Evolutionary conservation across 345 rosid species (phyloP).

Genomic region (Melastoma malabathricum): DNA sequence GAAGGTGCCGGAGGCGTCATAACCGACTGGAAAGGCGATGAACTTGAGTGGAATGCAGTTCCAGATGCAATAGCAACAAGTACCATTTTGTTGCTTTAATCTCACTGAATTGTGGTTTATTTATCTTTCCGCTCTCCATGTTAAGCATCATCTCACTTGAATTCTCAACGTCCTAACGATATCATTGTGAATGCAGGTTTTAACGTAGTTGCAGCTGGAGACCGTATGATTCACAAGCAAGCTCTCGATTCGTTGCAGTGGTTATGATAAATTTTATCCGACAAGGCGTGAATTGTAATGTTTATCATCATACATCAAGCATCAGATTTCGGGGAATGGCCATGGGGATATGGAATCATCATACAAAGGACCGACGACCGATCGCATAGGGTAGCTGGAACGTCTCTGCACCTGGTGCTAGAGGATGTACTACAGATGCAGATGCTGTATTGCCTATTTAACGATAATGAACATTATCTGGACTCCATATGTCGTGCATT

Average conservation of each 20-base stretch:
- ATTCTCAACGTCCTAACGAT: too few species aligned
- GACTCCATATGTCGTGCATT: too few species aligned
- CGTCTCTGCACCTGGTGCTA: too few species aligned
- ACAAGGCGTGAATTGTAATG: too few species aligned
- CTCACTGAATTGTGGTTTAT: not conserved
- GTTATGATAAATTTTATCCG: constrained; percentile 9
- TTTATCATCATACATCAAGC: too few species aligned
- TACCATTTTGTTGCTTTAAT: constrained; percentile 10
- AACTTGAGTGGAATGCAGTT: constrained; percentile 69
- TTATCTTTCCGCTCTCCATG: constrained; percentile 1
- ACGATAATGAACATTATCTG: too few species aligned
- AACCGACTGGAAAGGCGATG: constrained; percentile 76
- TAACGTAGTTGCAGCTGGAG: constrained; percentile 80
- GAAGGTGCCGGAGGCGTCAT: constrained; percentile 85
- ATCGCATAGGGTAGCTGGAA: too few species aligned
- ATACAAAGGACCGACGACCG: too few species aligned
- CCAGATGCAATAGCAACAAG: constrained; percentile 44
- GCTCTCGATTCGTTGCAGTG: constrained; percentile 33
- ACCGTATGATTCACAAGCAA: constrained; percentile 42
- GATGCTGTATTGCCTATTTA: too few species aligned
- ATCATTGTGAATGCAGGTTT: constrained; percentile 37
- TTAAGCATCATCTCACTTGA: not conserved
- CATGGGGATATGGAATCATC: too few species aligned
- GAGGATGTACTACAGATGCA: too few species aligned
- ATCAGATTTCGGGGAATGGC: too few species aligned